phyloP scores from a whole-genome alignment of 1,284 basidiomycete species.

The Naganishia liquefaciens region DNA sequence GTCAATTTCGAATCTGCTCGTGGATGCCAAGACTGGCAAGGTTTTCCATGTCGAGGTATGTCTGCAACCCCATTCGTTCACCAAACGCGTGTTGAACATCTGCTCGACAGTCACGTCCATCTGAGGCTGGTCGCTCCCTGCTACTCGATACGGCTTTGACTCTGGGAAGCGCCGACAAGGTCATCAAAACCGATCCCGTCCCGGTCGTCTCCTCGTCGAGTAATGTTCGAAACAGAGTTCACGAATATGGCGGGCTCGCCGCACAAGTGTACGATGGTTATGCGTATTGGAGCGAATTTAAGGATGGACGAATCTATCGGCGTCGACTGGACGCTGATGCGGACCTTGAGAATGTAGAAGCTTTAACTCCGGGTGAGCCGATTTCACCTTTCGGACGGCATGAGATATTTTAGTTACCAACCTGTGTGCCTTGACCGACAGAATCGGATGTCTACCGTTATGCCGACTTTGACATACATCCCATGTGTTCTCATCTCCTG shows the following conservation, averaged over 20 bases:
- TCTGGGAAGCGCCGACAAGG: neutral
- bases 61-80: neutral
- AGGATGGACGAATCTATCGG: constrained; percentile 33
- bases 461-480: constrained; percentile 47
- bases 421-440: too few relatives aligned
- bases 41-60: constrained; percentile 33
- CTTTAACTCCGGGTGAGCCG: constrained; percentile 41
- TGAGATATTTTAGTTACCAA: neutral
- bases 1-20: constrained; percentile 21
- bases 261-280: constrained; percentile 33
- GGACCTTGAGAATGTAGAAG: constrained; percentile 30
- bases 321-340: constrained; percentile 11
- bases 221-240: constrained; percentile 35
- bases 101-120: constrained; percentile 26
- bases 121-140: constrained; percentile 30
- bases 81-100: neutral
- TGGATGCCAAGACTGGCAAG: constrained; percentile 26
- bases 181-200: constrained; percentile 9
- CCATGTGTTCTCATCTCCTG: constrained; percentile 36
- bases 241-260: constrained; percentile 44
- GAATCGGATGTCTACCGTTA: constrained; percentile 42
- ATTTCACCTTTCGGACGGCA: too few relatives aligned
- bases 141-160: constrained; percentile 23
- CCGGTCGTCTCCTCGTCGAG: constrained; percentile 17
- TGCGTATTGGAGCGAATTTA: constrained; percentile 39